Base-by-base conservation (phyloP, 805 yeast genomes). In the Brettanomyces anomalus region DNA sequence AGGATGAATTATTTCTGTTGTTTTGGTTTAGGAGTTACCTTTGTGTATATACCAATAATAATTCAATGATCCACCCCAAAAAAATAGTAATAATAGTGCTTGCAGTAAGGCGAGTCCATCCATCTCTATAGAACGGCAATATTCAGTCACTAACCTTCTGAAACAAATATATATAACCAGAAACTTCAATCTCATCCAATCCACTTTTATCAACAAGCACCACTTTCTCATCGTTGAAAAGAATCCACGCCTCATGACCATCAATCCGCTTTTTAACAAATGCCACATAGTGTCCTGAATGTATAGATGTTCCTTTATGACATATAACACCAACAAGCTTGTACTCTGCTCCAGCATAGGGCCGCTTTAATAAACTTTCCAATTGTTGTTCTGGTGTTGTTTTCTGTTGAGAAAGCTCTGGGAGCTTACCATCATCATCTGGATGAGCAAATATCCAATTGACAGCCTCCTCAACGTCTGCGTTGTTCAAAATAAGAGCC, bases 251-350 rank as follows among this genome's bases (percentile, higher is more conserved):
- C 11, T 48, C 56, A 41, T 53, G 58, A 2, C 67, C 71, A 2
- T 65, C 64, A 5, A 67, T 53, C 2, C 61, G 44, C 46, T 76
- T 74, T 43, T 68, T 72, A 28, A 85, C 67, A 53, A 83, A 88
- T 1, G 81, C 85, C 34, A 89, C 96, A 60, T 88, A 88, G 59
- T 88, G 97, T 1, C 96, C 96, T 0, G 95, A 85, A 51, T 89
- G 96, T 1, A 86, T 82, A 11, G 95, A 82, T 2, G 78, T 70
- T 6, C 97, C 97, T 59, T 88, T 89, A 60, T 88, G 97, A 57
- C 96, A 87, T 14, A 89, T 69, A 4, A 85, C 81, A 0, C 83
- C 82, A 36, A 71, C 67, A 39, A 89, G 60, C 4, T 52, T 47
- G 55, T 81, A 87, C 3, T 24, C 19, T 4, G 41, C 45, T 7